Percentiles rank a stretch among this genome's conserved stretches.
Conservation (phyloP, 2,329 filamentous ascomycete species). For the Trichoderma polysporum region DNA sequence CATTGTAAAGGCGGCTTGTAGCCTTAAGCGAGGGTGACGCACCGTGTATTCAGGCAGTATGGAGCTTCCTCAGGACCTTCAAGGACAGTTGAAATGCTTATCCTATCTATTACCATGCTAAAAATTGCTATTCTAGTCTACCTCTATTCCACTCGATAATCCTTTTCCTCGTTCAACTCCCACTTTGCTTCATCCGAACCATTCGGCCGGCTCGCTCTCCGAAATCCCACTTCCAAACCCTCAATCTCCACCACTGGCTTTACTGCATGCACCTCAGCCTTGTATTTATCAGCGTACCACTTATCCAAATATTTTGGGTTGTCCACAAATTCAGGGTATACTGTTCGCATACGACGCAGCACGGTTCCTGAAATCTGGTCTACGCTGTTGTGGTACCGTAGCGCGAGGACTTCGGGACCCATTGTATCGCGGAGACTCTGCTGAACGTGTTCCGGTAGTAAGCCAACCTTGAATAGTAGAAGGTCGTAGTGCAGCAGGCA, state of each 20-base stretch:
- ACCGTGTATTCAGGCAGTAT: too few relatives aligned
- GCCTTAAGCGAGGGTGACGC: neutral
- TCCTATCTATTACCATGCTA: neutral
- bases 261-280: constrained; percentile 41
- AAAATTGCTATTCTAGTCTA: neutral
- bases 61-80: too few relatives aligned
- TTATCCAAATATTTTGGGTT: constrained; percentile 47
- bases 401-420: constrained; percentile 53
- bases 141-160: constrained; percentile 25
- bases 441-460: constrained; percentile 55
- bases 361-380: constrained; percentile 63
- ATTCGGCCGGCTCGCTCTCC: constrained; percentile 46
- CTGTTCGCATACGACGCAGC: constrained; percentile 52
- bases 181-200: constrained; percentile 60
- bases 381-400: constrained; percentile 62
- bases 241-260: constrained; percentile 47
- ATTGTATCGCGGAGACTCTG: constrained; percentile 48
- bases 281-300: constrained; percentile 47
- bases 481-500: constrained; percentile 69
- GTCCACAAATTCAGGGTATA: constrained; percentile 55
- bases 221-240: constrained; percentile 46
- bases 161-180: constrained; percentile 49
- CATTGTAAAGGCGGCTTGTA: neutral
- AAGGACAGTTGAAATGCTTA: neutral
- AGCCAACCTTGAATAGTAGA: constrained; percentile 60